A percentile compares a stretch with the other conserved stretches of the same genome.
Evolutionary conservation across 2,329 filamentous ascomycete genomes (phyloP).

Genomic region (Clonostachys solani): DNA sequence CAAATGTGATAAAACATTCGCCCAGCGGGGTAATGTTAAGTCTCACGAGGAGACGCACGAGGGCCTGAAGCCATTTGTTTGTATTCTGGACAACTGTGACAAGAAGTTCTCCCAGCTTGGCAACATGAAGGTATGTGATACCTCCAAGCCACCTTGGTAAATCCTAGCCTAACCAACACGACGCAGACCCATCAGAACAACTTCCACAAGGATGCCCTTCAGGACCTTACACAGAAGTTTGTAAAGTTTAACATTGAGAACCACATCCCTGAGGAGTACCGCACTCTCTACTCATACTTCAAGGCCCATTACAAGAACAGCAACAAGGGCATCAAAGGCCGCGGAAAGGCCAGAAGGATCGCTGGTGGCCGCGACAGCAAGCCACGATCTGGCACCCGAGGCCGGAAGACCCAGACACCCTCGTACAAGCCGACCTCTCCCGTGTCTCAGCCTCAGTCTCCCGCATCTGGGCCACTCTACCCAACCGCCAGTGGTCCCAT

Average conservation of each 20-base stretch:
- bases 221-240: slow-evolving; percentile 67
- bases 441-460: no score
- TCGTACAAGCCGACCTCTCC: no score
- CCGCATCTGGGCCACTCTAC: no score
- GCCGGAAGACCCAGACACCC: no score
- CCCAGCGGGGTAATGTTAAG: slow-evolving; percentile 80
- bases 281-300: slow-evolving; percentile 81
- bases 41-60: slow-evolving; percentile 81
- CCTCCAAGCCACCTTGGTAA: no score
- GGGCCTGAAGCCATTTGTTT: slow-evolving; percentile 73
- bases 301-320: slow-evolving; percentile 89
- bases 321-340: slow-evolving; percentile 97
- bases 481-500: no score
- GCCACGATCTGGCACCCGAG: slow-evolving; percentile 16
- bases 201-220: slow-evolving; percentile 76
- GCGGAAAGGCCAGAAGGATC: slow-evolving; percentile 79
- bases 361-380: slow-evolving; percentile 1
- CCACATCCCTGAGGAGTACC: slow-evolving; percentile 58
- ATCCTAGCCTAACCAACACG: not conserved
- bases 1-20: slow-evolving; percentile 76
- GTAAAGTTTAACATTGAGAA: slow-evolving; percentile 55
- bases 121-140: slow-evolving; percentile 71
- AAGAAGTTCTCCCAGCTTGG: slow-evolving; percentile 89
- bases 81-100: slow-evolving; percentile 76
- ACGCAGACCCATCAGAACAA: slow-evolving; percentile 84